These are phyloP conservation scores for Eucalyptus coolabah DNA, from an alignment of 345 rosid genomes.

Conservation along the genomic window DNA sequence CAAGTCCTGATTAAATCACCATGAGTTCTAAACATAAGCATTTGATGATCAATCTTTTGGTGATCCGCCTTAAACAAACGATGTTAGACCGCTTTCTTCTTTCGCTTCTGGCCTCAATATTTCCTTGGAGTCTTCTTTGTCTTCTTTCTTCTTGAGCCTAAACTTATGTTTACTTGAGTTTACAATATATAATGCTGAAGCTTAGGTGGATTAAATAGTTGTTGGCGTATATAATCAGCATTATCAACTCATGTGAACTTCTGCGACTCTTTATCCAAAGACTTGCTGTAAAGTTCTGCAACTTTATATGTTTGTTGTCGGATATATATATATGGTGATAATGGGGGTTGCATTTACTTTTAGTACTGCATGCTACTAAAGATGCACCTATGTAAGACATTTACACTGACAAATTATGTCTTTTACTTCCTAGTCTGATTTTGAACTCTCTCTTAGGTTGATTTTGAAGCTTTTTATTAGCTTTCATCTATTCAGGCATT, in stretches of 20 bases:
- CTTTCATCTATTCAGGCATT: background rate
- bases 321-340: background rate
- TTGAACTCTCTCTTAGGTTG: background rate
- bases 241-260: background rate
- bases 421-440: background rate
- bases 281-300: background rate
- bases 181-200: background rate
- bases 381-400: background rate
- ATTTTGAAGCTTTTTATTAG: background rate
- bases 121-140: no score
- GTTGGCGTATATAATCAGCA: background rate
- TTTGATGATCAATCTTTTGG: background rate
- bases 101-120: background rate
- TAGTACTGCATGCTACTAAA: background rate
- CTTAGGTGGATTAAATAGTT: background rate
- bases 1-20: background rate
- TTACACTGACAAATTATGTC: background rate
- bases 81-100: background rate
- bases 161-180: background rate
- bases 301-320: background rate
- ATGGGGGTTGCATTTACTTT: background rate
- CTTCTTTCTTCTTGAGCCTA: background rate
- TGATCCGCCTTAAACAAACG: conserved; percentile 48
- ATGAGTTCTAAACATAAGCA: background rate
- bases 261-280: background rate